Evolutionary conservation across 2,329 filamentous ascomycete genomes (phyloP).

Genomic region (Furcasterigmium furcatum): DNA sequence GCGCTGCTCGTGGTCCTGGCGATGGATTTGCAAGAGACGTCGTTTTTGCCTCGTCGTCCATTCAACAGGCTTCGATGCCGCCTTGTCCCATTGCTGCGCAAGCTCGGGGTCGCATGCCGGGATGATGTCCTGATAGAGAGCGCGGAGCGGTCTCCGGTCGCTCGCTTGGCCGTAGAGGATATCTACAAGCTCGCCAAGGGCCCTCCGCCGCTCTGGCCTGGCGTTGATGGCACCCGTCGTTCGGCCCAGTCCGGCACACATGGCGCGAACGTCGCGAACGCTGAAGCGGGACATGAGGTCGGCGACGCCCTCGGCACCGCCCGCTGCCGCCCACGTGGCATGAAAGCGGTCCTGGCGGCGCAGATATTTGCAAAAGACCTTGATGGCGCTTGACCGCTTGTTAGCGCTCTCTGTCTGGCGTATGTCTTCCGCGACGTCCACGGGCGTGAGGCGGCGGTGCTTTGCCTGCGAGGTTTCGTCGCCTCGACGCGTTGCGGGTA

Average conservation of each 20-base stretch:
- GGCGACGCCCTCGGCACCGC: conserved; percentile 15
- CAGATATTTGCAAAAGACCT: conserved; percentile 14
- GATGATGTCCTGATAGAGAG: conserved; percentile 18
- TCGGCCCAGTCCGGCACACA: conserved; percentile 15
- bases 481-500: too few species aligned
- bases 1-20: background rate
- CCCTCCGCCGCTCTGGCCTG: conserved; percentile 15
- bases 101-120: conserved; percentile 16
- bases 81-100: conserved; percentile 14
- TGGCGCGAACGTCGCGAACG: conserved; percentile 12
- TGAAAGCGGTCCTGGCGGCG: conserved; percentile 16
- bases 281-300: conserved; percentile 19
- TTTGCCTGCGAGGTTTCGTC: too few species aligned
- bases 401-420: conserved; percentile 14
- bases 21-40: background rate
- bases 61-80: background rate
- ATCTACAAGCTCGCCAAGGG: conserved; percentile 14
- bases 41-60: conserved; percentile 2
- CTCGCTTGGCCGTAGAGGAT: conserved; percentile 8
- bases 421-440: conserved; percentile 1
- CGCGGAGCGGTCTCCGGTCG: conserved; percentile 15
- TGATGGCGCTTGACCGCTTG: conserved; percentile 13
- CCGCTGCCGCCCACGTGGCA: conserved; percentile 16
- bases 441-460: background rate
- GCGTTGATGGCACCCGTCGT: conserved; percentile 15